Base-by-base conservation (phyloP, 2,329 filamentous ascomycete species). In the Capronia americana region DNA sequence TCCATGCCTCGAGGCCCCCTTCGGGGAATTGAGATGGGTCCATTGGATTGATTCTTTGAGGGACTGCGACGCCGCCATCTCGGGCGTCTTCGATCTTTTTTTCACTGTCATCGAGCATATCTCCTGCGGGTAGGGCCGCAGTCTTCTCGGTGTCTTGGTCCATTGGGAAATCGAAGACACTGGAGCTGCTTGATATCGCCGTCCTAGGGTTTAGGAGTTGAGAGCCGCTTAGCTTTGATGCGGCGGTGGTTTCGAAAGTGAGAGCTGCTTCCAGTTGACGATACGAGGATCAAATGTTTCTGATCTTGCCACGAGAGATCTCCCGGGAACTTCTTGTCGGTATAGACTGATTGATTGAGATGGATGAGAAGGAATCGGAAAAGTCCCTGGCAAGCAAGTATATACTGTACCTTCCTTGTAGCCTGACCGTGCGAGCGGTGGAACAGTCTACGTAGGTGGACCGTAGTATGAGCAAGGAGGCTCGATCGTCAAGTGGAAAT, bases 1-100 rank as follows among this genome's bases (percentile, higher is more conserved):
- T 74, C 79, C 81, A 82, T 38, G 81, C 80, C 48, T 71, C 66
- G 1, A 75, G 65, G 0, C 80, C 80, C 17, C 81, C 80, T 65
- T 83, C 81, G 0, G 81, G 80, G 64, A 71, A 73, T 11, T 59
- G 64, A 20, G 71, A 69, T 10, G 71, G 71, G 41, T 72, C 68
- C 64, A 71, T 69, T 4, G 68, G 68, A 59, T 65, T 68, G 44
- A 66, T 48, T 7, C 65, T 38, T 38, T 46, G 57, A n/a, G 62
- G 23, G 2, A 32, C 58, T n/a, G 54, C 44, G 20, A 34, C 32
- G 34, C 51, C 53, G 28, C 28, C 63, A 24, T 68, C 54, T 30
- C 32, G 59, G 20, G 56, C 20, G 20, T 23, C 66, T 8, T 44
- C 38, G 28, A 55, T 38, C 50, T 61, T 57, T 38, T 61, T 32